Evolutionary conservation across 2,329 filamentous ascomycete species (phyloP).

Genomic region (Ophioceras dolichostomum): DNA sequence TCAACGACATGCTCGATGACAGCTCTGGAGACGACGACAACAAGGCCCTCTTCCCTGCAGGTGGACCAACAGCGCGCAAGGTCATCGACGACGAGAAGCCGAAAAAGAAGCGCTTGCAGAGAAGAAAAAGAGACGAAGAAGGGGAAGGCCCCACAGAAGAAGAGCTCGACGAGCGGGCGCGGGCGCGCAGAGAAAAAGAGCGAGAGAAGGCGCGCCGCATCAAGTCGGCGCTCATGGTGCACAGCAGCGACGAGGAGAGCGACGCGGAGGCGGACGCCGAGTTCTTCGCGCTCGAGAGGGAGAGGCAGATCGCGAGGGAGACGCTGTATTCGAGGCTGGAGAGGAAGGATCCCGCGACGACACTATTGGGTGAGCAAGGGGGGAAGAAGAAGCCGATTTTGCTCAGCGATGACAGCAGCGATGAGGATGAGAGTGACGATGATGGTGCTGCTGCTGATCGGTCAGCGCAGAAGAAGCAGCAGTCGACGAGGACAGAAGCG

Average conservation of each 20-base stretch:
- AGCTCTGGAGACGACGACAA: constrained; percentile 30
- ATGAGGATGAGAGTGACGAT: constrained; percentile 7
- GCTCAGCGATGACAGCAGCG: constrained; percentile 6
- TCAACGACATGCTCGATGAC: constrained; percentile 29
- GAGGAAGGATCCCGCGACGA: background rate
- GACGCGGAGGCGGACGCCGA: constrained; percentile 58
- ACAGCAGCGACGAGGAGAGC: constrained; percentile 79
- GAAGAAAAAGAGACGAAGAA: constrained; percentile 24
- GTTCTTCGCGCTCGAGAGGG: constrained; percentile 63
- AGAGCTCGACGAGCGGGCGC: constrained; percentile 51
- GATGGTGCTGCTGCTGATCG: background rate
- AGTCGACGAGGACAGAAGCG: no score
- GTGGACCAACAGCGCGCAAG: constrained; percentile 48
- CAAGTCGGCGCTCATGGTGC: constrained; percentile 75
- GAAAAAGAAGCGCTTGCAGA: constrained; percentile 38
- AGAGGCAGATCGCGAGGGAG: constrained; percentile 8
- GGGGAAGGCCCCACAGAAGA: constrained; percentile 33
- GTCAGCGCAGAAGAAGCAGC: constrained; percentile 1
- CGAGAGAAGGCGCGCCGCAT: constrained; percentile 66
- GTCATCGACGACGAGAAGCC: constrained; percentile 45
- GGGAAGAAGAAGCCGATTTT: constrained; percentile 12
- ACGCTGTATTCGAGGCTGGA: constrained; percentile 1
- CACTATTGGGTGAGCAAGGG: constrained; percentile 1
- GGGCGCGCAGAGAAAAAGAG: constrained; percentile 52
- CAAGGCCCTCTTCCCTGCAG: constrained; percentile 58